Evolutionary conservation across 2,329 filamentous ascomycete genomes (phyloP).

Genomic region (Stenocarpella maydis): DNA sequence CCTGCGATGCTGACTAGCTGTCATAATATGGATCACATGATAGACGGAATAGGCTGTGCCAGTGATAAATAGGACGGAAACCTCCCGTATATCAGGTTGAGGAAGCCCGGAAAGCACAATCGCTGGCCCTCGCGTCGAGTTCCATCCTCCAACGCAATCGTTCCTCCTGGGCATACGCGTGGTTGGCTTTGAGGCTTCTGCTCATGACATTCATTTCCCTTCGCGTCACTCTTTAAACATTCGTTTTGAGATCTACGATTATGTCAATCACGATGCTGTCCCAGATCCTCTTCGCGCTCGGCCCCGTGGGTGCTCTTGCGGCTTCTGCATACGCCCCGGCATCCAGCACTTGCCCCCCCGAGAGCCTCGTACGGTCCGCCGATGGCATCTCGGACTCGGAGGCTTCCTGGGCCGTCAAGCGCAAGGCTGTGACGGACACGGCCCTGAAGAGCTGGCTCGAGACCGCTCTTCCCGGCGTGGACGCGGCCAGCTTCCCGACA

Average conservation of each 20-base stretch:
- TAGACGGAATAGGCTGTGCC: neutral
- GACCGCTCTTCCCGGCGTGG: conserved; percentile 18
- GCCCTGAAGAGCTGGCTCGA: conserved; percentile 27
- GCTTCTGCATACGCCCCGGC: conserved; percentile 22
- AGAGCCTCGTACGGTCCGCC: conserved; percentile 30
- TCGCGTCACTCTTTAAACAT: neutral
- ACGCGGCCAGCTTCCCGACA: conserved; percentile 35
- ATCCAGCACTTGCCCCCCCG: conserved; percentile 20
- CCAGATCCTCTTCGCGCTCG: conserved; percentile 18
- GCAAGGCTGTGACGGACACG: conserved; percentile 27
- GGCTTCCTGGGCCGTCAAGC: conserved; percentile 9
- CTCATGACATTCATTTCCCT: neutral
- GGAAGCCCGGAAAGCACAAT: neutral
- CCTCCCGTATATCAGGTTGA: neutral
- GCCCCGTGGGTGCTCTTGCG: conserved; percentile 25
- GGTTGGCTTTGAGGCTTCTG: neutral
- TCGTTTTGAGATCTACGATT: neutral
- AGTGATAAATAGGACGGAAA: neutral
- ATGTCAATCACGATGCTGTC: conserved; percentile 18
- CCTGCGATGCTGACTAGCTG: neutral
- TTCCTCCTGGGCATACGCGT: neutral
- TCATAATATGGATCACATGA: neutral
- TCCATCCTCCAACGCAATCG: neutral
- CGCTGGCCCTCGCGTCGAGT: neutral
- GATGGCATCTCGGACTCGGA: conserved; percentile 30